Conservation (phyloP, 768 basidiomycete genomes). For the Naganishia friedmannii region DNA sequence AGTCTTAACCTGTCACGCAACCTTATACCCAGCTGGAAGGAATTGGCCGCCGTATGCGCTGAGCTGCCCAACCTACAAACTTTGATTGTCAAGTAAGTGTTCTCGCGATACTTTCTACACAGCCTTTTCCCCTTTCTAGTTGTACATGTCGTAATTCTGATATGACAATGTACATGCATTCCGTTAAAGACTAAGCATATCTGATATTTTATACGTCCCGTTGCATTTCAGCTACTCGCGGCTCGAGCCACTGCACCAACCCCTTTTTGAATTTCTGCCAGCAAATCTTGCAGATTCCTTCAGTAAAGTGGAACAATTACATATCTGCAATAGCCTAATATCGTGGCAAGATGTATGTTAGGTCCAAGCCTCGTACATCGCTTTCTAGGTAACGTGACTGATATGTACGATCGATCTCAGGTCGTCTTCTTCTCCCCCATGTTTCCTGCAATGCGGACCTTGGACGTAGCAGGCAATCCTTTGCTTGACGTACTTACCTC, state of each 20-base stretch:
- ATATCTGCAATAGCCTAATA: slow-evolving; percentile 36
- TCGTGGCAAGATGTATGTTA: slow-evolving; percentile 43
- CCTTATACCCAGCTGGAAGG: slow-evolving; percentile 69
- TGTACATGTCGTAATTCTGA: neutral
- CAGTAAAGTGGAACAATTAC: slow-evolving; percentile 35
- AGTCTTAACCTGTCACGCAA: slow-evolving; percentile 76
- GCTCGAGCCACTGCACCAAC: slow-evolving; percentile 2
- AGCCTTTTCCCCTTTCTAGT: neutral
- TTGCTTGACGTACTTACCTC: neutral
- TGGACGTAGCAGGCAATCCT: slow-evolving; percentile 40
- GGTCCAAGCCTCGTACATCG: neutral
- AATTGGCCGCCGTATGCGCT: slow-evolving; percentile 62
- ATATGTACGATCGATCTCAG: slow-evolving; percentile 16
- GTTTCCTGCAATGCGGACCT: slow-evolving; percentile 29
- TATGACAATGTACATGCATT: neutral
- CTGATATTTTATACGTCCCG: neutral
- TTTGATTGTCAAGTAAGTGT: slow-evolving; percentile 75
- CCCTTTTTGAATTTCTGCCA: neutral
- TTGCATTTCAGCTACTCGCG: slow-evolving; percentile 31
- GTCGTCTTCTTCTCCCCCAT: neutral
- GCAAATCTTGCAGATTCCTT: neutral
- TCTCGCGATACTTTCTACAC: neutral
- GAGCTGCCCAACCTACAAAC: slow-evolving; percentile 65
- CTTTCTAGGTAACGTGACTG: neutral
- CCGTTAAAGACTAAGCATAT: neutral